Percentiles rank a stretch among this genome's conserved stretches.
These are phyloP conservation scores for Sclerotinia sclerotiorum DNA, from an alignment of 2,329 filamentous ascomycete species.

Conservation along the genomic window DNA sequence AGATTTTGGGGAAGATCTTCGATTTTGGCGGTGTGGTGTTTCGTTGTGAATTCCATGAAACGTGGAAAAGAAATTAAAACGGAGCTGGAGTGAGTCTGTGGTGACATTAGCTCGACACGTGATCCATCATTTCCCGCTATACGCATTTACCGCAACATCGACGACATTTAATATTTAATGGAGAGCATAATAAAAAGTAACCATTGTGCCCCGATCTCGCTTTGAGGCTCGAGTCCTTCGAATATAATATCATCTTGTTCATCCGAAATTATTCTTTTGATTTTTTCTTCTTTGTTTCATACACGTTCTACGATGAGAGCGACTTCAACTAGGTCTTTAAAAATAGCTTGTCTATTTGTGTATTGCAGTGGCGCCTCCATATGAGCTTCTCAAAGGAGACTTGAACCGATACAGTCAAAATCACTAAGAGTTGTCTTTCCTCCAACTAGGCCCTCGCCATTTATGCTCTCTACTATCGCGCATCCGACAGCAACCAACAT, in stretches of 20 bases:
- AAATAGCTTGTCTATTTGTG: not conserved
- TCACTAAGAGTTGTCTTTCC: not conserved
- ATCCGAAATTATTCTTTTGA: not conserved
- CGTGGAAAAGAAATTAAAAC: conserved; percentile 5
- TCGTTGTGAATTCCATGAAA: conserved; percentile 5
- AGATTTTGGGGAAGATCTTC: not conserved
- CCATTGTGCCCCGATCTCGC: too few relatives aligned
- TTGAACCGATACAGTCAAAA: not conserved
- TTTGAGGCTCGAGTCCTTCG: not conserved
- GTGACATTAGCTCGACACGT: not conserved
- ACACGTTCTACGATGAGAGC: not conserved
- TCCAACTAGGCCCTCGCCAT: not conserved
- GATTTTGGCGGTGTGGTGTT: not conserved
- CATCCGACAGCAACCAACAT: not conserved
- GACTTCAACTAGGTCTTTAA: not conserved
- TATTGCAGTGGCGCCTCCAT: not conserved
- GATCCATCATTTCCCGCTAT: not conserved
- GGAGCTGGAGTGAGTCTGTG: conserved; percentile 7
- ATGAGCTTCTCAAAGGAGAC: not conserved
- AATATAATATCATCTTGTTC: not conserved
- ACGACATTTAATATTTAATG: not conserved
- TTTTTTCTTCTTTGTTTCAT: not conserved
- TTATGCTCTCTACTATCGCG: too few relatives aligned
- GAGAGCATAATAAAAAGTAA: not conserved
- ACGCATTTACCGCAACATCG: not conserved